These are phyloP conservation scores for Aspergillus spinulosporus DNA, from an alignment of 2,329 filamentous ascomycete species.

Conservation along the genomic window DNA sequence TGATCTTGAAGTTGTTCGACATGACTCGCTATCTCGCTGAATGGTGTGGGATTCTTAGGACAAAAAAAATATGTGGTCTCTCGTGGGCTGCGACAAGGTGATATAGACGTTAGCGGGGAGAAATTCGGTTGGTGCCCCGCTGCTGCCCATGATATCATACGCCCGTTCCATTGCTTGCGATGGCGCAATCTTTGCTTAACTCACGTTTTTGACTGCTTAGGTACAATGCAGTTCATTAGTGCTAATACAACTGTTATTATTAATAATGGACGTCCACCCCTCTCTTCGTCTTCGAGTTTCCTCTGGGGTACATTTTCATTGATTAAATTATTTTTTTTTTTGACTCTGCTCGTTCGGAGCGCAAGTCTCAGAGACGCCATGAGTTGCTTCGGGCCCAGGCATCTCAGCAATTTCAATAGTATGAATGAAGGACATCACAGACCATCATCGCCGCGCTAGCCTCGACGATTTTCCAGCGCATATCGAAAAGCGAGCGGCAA, in stretches of 20 bases:
- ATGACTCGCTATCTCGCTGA: conserved; percentile 19
- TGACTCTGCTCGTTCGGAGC: not conserved
- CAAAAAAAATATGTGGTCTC: conserved; percentile 1
- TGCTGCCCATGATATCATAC: conserved; percentile 24
- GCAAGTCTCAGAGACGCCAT: not conserved
- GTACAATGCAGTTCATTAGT: not conserved
- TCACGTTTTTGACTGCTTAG: not conserved
- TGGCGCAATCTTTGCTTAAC: conserved; percentile 13
- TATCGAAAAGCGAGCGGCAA: too few species aligned
- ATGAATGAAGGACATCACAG: too few species aligned
- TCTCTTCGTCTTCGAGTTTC: not conserved
- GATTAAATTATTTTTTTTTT: not conserved
- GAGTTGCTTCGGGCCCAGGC: too few species aligned
- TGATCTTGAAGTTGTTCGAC: conserved; percentile 45
- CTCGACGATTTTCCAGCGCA: too few species aligned
- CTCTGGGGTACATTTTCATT: not conserved
- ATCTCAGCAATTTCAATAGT: too few species aligned
- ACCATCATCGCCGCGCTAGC: too few species aligned
- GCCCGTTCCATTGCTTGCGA: conserved; percentile 8
- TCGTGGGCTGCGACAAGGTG: conserved; percentile 9
- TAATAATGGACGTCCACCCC: not conserved
- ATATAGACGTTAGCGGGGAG: conserved; percentile 13
- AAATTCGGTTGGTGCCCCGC: conserved; percentile 20
- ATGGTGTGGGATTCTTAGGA: not conserved
- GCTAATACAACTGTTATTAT: not conserved